phyloP scores from a whole-genome alignment of 805 yeast genomes.

The Metschnikowia borealis region DNA sequence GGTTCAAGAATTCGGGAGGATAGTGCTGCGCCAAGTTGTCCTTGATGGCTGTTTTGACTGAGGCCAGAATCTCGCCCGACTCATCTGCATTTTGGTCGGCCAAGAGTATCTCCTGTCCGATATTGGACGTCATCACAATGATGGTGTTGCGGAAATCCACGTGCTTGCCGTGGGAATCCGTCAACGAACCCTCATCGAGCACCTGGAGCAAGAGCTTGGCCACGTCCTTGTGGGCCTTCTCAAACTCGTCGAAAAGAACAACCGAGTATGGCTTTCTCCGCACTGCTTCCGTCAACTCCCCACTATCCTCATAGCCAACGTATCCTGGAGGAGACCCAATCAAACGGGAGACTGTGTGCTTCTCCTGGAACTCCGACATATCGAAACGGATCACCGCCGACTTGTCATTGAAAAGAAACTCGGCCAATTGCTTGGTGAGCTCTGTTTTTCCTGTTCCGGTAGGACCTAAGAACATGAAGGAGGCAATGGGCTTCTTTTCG shows the following conservation, averaged over 20 bases:
- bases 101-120: constrained; percentile 86
- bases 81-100: constrained; percentile 58
- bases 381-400: constrained; percentile 86
- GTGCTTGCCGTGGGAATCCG: constrained; percentile 92
- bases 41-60: constrained; percentile 54
- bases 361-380: constrained; percentile 97
- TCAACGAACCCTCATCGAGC: constrained; percentile 88
- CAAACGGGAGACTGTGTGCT: constrained; percentile 82
- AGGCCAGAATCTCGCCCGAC: constrained; percentile 53
- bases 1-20: constrained; percentile 93
- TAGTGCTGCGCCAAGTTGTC: constrained; percentile 68
- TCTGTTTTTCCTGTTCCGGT: constrained; percentile 99
- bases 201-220: constrained; percentile 87
- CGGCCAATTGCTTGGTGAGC: constrained; percentile 86
- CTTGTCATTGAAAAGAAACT: constrained; percentile 86
- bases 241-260: constrained; percentile 91
- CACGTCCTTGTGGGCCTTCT: constrained; percentile 95
- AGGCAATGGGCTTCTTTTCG: constrained; percentile 92
- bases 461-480: constrained; percentile 95
- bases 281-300: constrained; percentile 94
- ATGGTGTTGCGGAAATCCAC: constrained; percentile 93
- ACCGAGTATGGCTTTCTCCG: constrained; percentile 93
- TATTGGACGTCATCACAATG: constrained; percentile 93
- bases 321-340: constrained; percentile 99
- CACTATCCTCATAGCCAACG: constrained; percentile 93